Percentiles rank a stretch among this genome's conserved stretches.
These are phyloP conservation scores for Astrocystis sublimbata DNA, from an alignment of 495 filamentous ascomycete species.

Conservation along the genomic window DNA sequence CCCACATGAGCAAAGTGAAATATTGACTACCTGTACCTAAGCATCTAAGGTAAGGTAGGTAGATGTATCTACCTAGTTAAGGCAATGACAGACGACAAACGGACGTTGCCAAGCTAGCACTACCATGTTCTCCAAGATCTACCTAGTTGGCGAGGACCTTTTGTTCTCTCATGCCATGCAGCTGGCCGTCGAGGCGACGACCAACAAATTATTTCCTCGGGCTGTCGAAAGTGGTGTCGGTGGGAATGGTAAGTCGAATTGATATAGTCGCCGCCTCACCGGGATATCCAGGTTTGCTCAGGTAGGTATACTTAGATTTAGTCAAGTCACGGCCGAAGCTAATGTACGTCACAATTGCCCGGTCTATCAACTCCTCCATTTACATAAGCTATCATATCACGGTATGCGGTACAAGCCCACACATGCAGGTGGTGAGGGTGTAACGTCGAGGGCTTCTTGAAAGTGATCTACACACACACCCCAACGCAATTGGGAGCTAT, in stretches of 20 bases:
- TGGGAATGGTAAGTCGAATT: too few species aligned
- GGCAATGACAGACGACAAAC: not conserved
- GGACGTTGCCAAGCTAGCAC: not conserved
- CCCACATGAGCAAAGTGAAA: slow-evolving; percentile 18
- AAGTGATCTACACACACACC: not conserved
- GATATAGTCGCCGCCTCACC: not conserved
- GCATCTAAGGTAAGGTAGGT: too few species aligned
- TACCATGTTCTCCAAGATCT: not conserved
- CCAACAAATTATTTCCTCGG: too few species aligned
- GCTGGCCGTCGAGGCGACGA: too few species aligned
- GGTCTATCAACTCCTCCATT: not conserved
- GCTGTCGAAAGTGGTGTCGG: too few species aligned
- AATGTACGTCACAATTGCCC: not conserved
- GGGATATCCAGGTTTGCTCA: not conserved
- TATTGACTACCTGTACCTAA: slow-evolving; percentile 4
- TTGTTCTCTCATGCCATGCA: not conserved
- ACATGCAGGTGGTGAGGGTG: too few species aligned
- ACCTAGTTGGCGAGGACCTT: not conserved
- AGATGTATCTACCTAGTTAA: too few species aligned
- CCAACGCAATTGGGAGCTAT: not conserved
- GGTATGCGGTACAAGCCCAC: not conserved
- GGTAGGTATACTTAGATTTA: too few species aligned
- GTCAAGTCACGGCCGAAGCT: not conserved
- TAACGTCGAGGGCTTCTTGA: not conserved
- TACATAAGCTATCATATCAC: not conserved